Conservation (phyloP, 352 stramenopile species). For the Phytophthora hybrid region DNA sequence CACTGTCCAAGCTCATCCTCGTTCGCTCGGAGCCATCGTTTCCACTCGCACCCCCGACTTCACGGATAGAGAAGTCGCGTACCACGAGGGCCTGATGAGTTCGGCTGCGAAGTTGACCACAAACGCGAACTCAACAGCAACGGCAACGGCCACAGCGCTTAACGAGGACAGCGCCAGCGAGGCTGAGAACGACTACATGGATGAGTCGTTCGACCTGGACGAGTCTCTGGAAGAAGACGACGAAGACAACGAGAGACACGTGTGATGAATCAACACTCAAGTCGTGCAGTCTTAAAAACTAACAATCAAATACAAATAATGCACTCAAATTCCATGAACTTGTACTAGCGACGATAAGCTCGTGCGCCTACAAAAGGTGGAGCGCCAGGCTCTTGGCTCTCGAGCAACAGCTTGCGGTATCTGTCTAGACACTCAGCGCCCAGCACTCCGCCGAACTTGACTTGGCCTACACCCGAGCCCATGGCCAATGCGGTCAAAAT, state of each 20-base stretch:
- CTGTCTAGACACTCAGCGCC: constrained; percentile 51
- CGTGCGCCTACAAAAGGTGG: constrained; percentile 56
- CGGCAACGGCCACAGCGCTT: constrained; percentile 2
- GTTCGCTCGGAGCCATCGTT: not conserved
- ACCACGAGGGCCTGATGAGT: constrained; percentile 14
- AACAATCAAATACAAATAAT: not conserved
- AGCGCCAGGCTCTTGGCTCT: constrained; percentile 48
- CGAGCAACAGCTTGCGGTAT: constrained; percentile 69
- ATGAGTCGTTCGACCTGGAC: constrained; percentile 81
- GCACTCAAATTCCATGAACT: not conserved
- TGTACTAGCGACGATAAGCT: constrained; percentile 33
- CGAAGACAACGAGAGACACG: constrained; percentile 30
- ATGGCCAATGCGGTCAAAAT: constrained; percentile 63
- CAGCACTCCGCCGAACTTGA: constrained; percentile 76
- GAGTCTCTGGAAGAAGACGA: constrained; percentile 76
- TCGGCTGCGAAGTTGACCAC: constrained; percentile 6
- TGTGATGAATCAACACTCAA: constrained; percentile 12
- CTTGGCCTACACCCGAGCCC: constrained; percentile 61
- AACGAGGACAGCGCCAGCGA: constrained; percentile 37
- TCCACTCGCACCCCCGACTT: not conserved
- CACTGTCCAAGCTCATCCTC: not conserved
- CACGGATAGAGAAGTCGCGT: not conserved
- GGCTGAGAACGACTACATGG: constrained; percentile 62
- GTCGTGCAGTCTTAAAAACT: not conserved
- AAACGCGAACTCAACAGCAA: not conserved